Evolutionary conservation across 208 protist genomes (phyloP), one percentile per base, ranked within the genome.

Genomic region (Acanthamoeba healyi): DNA sequence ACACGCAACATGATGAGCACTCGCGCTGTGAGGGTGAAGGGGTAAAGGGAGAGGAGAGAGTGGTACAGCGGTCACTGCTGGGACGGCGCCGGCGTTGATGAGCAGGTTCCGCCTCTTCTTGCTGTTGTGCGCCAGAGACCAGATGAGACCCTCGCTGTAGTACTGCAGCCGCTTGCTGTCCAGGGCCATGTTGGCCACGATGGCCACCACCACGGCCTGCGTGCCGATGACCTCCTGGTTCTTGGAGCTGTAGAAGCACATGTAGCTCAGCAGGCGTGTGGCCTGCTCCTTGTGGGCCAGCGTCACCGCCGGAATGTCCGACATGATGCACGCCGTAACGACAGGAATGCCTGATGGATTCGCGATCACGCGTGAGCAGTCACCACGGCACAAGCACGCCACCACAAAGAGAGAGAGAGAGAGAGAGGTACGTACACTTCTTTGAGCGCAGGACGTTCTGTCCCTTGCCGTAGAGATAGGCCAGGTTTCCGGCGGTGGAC

Each of bases 241-340:
- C 67, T 77, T 77, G 67, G 7, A 44, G 67, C 38, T 77, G 67
- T 77, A n/a, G 67, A 46, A 77, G 67, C 67, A 77, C 67, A 77
- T 44, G 67, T 77, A 44, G 67, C 67, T 46, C 67, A 77, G 34
- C 67, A 77, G 38, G 12, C 67, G n/a, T 1, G 38, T 44, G 38
- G 67, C 67, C 67, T 77, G 67, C 67, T 77, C 67, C 67, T 44
- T 77, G 67, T 36, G 29, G 38, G 24, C 38, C 67, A 77, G 32
- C 67, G 34, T 42, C 67, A 42, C 67, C 19, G 34, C 32, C 1
- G 29, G 17, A 36, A 44, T 36, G 7, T 65, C 29, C 2, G 67
- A 46, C 34, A 15, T 77, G 67, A 77, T 44, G 67, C 40, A 46
- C 34, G 1, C 67, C 24, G 29, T 44, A 2, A 77, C 36, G 38